A percentile compares a stretch with the other conserved stretches of the same genome.
Conservation (phyloP, 1,284 basidiomycete species). For the Apiotrichum montevideense region DNA sequence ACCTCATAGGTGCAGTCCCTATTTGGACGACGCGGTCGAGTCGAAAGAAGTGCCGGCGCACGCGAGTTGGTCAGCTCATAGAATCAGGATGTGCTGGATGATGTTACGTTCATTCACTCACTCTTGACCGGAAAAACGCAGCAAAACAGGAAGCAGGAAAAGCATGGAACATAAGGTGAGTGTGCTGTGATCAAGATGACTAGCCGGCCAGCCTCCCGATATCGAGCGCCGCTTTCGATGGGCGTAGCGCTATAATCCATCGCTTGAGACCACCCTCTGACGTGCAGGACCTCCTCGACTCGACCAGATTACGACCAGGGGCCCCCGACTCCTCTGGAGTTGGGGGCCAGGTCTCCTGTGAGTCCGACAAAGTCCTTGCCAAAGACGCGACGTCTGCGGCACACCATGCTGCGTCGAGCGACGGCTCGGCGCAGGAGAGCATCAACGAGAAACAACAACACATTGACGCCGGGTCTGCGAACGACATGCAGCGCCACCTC, state of each 20-base stretch:
- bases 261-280: not conserved
- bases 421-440: not conserved
- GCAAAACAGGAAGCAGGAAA: not conserved
- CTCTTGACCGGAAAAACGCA: too few species aligned
- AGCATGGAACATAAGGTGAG: not conserved
- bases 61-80: too few species aligned
- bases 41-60: too few species aligned
- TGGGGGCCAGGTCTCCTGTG: not conserved
- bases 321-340: not conserved
- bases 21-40: too few species aligned
- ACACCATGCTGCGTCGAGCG: not conserved
- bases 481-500: constrained; percentile 7
- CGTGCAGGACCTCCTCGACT: not conserved
- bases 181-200: not conserved
- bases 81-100: too few species aligned
- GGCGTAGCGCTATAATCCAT: too few species aligned
- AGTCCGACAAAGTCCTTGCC: not conserved
- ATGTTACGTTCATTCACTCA: too few species aligned
- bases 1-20: too few species aligned
- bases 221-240: too few species aligned
- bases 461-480: not conserved
- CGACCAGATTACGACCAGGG: not conserved
- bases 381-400: not conserved
- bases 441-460: not conserved
- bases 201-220: too few species aligned